Evolutionary conservation across 2,329 filamentous ascomycete genomes (phyloP).

Genomic region (Botrytis fabae): DNA sequence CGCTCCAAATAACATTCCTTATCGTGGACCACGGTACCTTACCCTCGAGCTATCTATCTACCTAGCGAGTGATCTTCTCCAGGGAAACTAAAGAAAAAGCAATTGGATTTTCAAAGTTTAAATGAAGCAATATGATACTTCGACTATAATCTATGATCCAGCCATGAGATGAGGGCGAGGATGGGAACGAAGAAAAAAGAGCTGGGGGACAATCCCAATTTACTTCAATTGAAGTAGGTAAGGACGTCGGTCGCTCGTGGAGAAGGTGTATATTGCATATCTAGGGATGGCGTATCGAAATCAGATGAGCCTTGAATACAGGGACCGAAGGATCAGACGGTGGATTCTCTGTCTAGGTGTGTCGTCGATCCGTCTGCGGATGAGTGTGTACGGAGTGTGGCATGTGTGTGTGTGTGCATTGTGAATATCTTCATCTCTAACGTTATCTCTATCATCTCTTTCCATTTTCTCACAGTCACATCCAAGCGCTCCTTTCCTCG

Average conservation of each 20-base stretch:
- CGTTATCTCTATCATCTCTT: neutral
- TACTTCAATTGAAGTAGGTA: neutral
- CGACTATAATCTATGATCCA: neutral
- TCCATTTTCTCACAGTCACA: neutral
- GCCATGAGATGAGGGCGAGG: too few relatives aligned
- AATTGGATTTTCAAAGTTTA: neutral
- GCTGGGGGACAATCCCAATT: neutral
- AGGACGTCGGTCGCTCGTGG: neutral
- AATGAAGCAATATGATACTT: neutral
- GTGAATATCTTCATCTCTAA: neutral
- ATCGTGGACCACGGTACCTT: neutral
- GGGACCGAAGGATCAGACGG: neutral
- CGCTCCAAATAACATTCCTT: neutral
- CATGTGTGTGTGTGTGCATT: too few relatives aligned
- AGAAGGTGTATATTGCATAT: too few relatives aligned
- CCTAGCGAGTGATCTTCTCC: conserved; percentile 5
- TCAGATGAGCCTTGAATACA: neutral
- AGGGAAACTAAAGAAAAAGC: neutral
- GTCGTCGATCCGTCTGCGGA: neutral
- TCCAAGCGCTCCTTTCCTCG: neutral
- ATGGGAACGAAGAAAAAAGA: neutral
- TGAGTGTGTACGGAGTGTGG: neutral
- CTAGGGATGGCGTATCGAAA: neutral
- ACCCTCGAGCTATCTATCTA: neutral
- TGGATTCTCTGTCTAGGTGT: neutral